These are phyloP conservation scores for Pseudogymnoascus sp. DNA, from an alignment of 2,329 filamentous ascomycete species.

Conservation along the genomic window DNA sequence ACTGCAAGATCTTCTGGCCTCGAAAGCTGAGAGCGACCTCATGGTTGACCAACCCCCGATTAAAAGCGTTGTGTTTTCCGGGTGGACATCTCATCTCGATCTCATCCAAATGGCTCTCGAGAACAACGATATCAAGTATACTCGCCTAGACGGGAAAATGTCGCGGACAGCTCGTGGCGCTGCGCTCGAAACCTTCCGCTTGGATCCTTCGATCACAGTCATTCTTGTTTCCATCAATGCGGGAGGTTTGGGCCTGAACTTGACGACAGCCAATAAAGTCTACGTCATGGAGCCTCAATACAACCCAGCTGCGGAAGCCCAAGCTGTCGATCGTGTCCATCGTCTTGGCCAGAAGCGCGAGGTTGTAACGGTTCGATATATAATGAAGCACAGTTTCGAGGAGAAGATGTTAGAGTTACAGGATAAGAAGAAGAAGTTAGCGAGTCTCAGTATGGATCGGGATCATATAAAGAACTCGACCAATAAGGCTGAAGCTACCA, in stretches of 20 bases:
- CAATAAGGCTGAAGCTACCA: constrained; percentile 29
- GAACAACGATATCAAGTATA: constrained; percentile 58
- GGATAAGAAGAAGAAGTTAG: constrained; percentile 86
- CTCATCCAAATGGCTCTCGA: constrained; percentile 79
- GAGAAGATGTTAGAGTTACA: constrained; percentile 88
- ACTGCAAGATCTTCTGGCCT: constrained; percentile 63
- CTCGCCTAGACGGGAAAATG: constrained; percentile 90
- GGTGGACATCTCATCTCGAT: constrained; percentile 93
- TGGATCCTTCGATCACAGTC: constrained; percentile 63
- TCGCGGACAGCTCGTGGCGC: constrained; percentile 63
- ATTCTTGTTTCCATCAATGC: constrained; percentile 91
- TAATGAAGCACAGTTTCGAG: constrained; percentile 88
- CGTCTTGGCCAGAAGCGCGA: constrained; percentile 83
- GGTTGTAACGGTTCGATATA: constrained; percentile 79
- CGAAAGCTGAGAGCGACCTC: constrained; percentile 54
- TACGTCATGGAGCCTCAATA: constrained; percentile 99
- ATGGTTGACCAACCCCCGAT: constrained; percentile 64
- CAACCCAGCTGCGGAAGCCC: constrained; percentile 90
- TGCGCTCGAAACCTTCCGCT: constrained; percentile 72
- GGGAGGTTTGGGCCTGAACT: constrained; percentile 83
- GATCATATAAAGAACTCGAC: constrained; percentile 18
- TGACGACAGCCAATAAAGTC: constrained; percentile 78
- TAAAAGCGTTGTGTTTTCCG: constrained; percentile 91
- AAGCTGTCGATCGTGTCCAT: constrained; percentile 90
- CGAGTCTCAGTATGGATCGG: constrained; percentile 76